Evolutionary conservation across 2,329 filamentous ascomycete genomes (phyloP), one percentile per base, ranked within the genome.

Genomic region (Pyricularia sp.): DNA sequence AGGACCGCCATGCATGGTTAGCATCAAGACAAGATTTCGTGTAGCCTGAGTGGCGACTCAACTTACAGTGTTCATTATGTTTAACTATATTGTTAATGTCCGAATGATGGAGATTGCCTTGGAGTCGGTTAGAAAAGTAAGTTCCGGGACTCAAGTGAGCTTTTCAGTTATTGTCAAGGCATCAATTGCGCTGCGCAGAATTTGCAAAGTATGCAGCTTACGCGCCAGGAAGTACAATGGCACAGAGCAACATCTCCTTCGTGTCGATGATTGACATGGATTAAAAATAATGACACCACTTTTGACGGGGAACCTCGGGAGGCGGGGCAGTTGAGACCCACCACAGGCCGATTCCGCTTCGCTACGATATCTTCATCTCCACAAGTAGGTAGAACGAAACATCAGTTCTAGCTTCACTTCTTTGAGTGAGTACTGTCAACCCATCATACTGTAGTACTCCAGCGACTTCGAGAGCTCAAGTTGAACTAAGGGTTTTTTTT

Each of bases 1-100:
- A 6, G 25, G 23, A 58, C 4, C 25, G 4, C 25, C 65, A 11
- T 26, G 6, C 11, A 7, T 28, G n/a, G 75, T 79, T 76, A 78
- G 74, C 68, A 70, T 71, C 66, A 68, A 69, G 69, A 69, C 69
- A 64, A 7, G 3, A n/a, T 55, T 55, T 55, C 20, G 6, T n/a
- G 1, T 9, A n/a, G 20, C 42, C n/a, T 10, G 28, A 67, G 28
- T 28, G 64, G 17, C 30, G 50, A 55, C 64, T n/a, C 14, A 26
- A 26, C 58, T 61, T 61, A 61, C 58, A 20, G 58, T 61, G 23
- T 61, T 61, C 58, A 61, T 61, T 61, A 3, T 61, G 4, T 14
- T 28, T 28, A n/a, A 17, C 0, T 26, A 14, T 61, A 17, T 12
- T 14, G 4, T 2, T 26, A 26, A 55, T n/a, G 17, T n/a, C 12